Base-by-base conservation (phyloP, 2,329 filamentous ascomycete genomes). In the Nigrograna mackinnonii region DNA sequence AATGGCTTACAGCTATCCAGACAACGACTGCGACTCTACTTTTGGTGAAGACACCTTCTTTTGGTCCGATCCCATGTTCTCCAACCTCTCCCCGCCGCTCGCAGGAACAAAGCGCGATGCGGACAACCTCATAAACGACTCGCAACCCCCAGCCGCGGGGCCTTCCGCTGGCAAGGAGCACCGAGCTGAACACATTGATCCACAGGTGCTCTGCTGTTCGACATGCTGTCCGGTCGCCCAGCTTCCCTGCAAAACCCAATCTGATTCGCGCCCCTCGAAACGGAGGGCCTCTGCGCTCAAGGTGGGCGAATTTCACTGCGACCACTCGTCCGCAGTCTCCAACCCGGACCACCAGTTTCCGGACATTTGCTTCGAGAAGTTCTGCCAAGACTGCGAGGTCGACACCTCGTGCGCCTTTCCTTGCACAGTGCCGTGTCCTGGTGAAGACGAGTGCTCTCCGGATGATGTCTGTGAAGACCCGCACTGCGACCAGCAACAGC, bases 391-490 rank as follows among this genome's bases (percentile, higher is more conserved):
- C 33, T 67, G 64, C 48, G 58, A 57, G 41, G 44, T 60, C 22
- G 62, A 66, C 35, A 45, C 55, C 11, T 32, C 53, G 32, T 66
- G 61, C 36, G 49, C 55, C 21, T 35, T 36, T 12, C 49, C 57
- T 6, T 57, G 52, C 38, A 45, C 57, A 16, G 30, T 60, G 26
- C 49, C 57, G 13, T 67, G 65, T 44, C 54, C 58, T 33, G 56
- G 58, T 19, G 55, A 66, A 16, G 47, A 47, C n/a, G 44, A 55
- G 20, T 68, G 65, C 39, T 48, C 52, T 3, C 41, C 52, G 13
- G 54, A 61, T 14, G 62, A 66, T 36, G 53, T 55, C 19, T 70
- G 68, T 49, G 67, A 55, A 41, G 66, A 71, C 43, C 67, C 68
- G 20, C 55, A 64, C 39, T 46, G 60, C 40, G 50, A 54, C 9